Percentiles rank a stretch among this genome's conserved stretches.
Evolutionary conservation across 257 asterid genomes (phyloP).

Genomic region (Nyctanthes arbortristis): DNA sequence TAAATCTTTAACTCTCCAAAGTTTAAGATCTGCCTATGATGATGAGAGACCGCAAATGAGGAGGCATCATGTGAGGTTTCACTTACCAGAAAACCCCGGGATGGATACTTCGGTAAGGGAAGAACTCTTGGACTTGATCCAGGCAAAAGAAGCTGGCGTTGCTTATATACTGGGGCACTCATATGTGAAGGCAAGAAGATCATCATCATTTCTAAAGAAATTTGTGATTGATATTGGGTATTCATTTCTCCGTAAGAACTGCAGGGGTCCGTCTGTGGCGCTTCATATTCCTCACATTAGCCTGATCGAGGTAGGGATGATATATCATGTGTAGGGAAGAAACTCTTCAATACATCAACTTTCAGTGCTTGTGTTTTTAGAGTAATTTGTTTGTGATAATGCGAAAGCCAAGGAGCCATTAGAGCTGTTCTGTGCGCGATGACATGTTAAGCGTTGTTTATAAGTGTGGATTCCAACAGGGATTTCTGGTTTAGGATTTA

Average conservation of each 20-base stretch:
- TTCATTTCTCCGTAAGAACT: conserved; percentile 86
- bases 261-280: conserved; percentile 91
- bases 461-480: too few species aligned
- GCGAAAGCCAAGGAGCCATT: too few species aligned
- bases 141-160: conserved; percentile 90
- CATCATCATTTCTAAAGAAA: conserved; percentile 71
- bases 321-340: conserved; percentile 55
- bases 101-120: conserved; percentile 72
- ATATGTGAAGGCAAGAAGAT: conserved; percentile 75
- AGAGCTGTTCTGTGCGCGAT: too few species aligned
- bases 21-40: conserved; percentile 68
- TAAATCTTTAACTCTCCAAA: conserved; percentile 71
- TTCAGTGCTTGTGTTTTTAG: too few species aligned
- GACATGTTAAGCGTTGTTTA: too few species aligned
- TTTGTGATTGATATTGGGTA: conserved; percentile 81
- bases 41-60: conserved; percentile 75
- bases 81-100: conserved; percentile 51
- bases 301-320: conserved; percentile 95
- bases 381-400: too few species aligned
- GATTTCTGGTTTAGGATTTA: too few species aligned
- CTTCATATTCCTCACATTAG: conserved; percentile 93
- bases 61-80: conserved; percentile 73
- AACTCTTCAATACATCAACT: too few species aligned
- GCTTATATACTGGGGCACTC: conserved; percentile 97
- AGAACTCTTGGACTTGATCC: conserved; percentile 73